phyloP scores from a whole-genome alignment of 2,329 filamentous ascomycete genomes.

The Diaporthe sp. region DNA sequence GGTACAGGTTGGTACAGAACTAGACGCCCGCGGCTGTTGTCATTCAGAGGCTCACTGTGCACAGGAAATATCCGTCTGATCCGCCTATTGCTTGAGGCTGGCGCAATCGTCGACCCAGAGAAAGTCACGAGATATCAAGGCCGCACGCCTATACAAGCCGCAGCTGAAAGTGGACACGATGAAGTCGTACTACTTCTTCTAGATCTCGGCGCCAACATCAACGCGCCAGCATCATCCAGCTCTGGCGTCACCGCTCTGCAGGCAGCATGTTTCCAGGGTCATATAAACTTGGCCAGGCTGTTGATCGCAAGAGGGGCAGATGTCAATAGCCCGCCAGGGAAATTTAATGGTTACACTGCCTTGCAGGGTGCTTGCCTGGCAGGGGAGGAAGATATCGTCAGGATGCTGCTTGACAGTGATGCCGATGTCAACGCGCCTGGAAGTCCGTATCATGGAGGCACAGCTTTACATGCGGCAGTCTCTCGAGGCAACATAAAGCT shows the following conservation, averaged over 20 bases:
- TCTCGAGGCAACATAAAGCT: slow-evolving; percentile 41
- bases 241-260: slow-evolving; percentile 46
- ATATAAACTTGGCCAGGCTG: slow-evolving; percentile 36
- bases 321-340: slow-evolving; percentile 42
- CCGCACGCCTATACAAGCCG: slow-evolving; percentile 57
- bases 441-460: slow-evolving; percentile 43
- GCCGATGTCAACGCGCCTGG: slow-evolving; percentile 46
- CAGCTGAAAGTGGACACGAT: slow-evolving; percentile 48
- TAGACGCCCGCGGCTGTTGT: not conserved
- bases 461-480: slow-evolving; percentile 44
- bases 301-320: slow-evolving; percentile 43
- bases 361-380: slow-evolving; percentile 53
- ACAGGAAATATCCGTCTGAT: slow-evolving; percentile 45
- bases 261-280: slow-evolving; percentile 41
- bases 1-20: slow-evolving; percentile 38
- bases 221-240: slow-evolving; percentile 47
- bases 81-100: slow-evolving; percentile 47
- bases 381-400: slow-evolving; percentile 52
- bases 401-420: slow-evolving; percentile 43
- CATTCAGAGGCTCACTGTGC: not conserved
- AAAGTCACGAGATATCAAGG: slow-evolving; percentile 50
- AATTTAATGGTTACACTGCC: slow-evolving; percentile 49
- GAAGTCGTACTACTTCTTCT: slow-evolving; percentile 50
- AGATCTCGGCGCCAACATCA: slow-evolving; percentile 53
- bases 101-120: slow-evolving; percentile 50